Evolutionary conservation across 1,284 basidiomycete genomes (phyloP), one percentile per base, ranked within the genome.

Genomic region (Tilletiaria anomala): DNA sequence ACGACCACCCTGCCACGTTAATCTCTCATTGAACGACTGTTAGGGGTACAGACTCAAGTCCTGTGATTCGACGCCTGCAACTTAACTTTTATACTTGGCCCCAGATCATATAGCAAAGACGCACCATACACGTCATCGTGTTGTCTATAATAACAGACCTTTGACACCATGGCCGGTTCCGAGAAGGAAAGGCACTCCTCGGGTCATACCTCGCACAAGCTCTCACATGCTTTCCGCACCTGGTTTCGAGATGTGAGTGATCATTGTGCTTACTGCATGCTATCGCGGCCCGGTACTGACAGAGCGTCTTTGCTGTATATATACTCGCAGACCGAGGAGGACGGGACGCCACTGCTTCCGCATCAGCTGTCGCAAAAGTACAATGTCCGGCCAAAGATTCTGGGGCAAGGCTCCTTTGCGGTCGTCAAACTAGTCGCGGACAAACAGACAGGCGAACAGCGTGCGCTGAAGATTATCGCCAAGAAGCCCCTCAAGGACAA

Each of bases 381-480:
- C 48, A 29, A 33, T 2, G 51, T 66, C 0, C 39, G 44, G 6
- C 44, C 50, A 8, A 37, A 44, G 4, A 45, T 58, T 3, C 47
- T 66, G 4, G 64, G 62, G 12, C 56, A 58, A 35, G 64, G 62
- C 34, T 56, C 58, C 6, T 66, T 66, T 41, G 62, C 62, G 16
- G 50, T 62, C 15, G 62, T 66, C 37, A 56, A 55, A 31, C 37
- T 49, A 3, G 57, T 60, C 42, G 39, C 45, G 3, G 52, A 54
- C 15, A 51, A 43, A 15, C 24, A 43, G 17, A 57, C 61, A 0
- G 56, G 61, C 31, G 48, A 49, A n/a, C 41, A 58, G 21, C 47
- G 53, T 3, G 64, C 64, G 1, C 50, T 63, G 36, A 66, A 66
- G 47, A 61, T 66, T 45, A 64, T 66, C 32, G 60, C 62, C 6